Conservation (phyloP, 2,329 filamentous ascomycete genomes). For the Cercospora canescens region DNA sequence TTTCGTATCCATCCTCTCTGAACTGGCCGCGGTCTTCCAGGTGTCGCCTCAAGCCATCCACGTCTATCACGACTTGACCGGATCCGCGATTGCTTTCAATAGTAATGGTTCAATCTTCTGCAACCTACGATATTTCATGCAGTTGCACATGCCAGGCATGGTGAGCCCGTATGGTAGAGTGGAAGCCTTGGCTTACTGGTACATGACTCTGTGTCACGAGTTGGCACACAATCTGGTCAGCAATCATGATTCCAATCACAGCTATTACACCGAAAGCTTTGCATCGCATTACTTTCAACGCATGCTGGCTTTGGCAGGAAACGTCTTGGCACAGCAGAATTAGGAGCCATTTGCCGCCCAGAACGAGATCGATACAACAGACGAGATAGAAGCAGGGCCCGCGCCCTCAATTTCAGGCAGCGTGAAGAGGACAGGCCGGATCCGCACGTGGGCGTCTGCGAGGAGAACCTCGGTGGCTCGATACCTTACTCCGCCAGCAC, state of each 20-base stretch:
- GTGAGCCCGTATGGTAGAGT: slow-evolving; percentile 52
- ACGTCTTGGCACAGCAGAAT: slow-evolving; percentile 15
- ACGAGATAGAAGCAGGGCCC: background rate
- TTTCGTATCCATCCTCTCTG: slow-evolving; percentile 69
- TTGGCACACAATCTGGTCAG: slow-evolving; percentile 88
- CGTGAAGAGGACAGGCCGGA: slow-evolving; percentile 1
- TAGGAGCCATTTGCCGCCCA: background rate
- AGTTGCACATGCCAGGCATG: slow-evolving; percentile 65
- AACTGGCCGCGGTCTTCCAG: slow-evolving; percentile 71
- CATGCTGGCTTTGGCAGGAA: slow-evolving; percentile 53
- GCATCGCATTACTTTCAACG: slow-evolving; percentile 74
- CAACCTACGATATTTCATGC: slow-evolving; percentile 83
- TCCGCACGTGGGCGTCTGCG: slow-evolving; percentile 7
- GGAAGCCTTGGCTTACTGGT: slow-evolving; percentile 84
- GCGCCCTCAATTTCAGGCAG: background rate
- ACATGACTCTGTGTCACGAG: slow-evolving; percentile 93
- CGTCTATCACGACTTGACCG: slow-evolving; percentile 80
- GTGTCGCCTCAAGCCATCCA: slow-evolving; percentile 70
- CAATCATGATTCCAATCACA: slow-evolving; percentile 76
- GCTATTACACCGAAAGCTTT: slow-evolving; percentile 82
- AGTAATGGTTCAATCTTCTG: slow-evolving; percentile 84
- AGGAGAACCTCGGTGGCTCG: background rate
- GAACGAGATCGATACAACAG: background rate
- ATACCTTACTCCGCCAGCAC: background rate
- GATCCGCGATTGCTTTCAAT: slow-evolving; percentile 91